Evolutionary conservation across 306 rosid species (phyloP).

Genomic region (Echinosophora koreensis): DNA sequence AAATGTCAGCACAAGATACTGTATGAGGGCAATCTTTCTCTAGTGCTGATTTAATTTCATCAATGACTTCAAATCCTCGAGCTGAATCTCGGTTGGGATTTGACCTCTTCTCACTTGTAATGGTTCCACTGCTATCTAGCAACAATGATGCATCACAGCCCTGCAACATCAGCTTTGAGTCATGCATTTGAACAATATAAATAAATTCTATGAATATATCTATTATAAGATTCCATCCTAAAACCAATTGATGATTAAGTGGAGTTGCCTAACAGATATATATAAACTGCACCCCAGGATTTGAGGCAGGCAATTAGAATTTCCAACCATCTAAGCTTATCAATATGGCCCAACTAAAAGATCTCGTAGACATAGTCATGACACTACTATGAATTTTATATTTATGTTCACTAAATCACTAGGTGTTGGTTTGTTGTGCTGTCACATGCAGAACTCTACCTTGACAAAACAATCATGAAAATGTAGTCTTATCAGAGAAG

Average conservation of each 20-base stretch:
- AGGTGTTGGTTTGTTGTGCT: neutral
- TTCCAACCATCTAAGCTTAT: neutral
- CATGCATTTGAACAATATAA: constrained; percentile 23
- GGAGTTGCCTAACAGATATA: too few species aligned
- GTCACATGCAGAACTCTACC: constrained; percentile 52
- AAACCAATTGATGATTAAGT: too few species aligned
- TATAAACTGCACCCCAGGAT: too few species aligned
- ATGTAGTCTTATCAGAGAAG: constrained; percentile 85
- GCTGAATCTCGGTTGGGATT: constrained; percentile 82
- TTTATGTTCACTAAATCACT: neutral
- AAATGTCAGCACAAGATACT: constrained; percentile 92
- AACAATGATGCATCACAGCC: constrained; percentile 91
- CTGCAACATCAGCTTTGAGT: constrained; percentile 55
- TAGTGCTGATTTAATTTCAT: constrained; percentile 84
- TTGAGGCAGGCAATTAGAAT: too few species aligned
- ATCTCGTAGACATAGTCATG: neutral
- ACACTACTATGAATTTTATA: constrained; percentile 4
- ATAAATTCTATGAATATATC: neutral
- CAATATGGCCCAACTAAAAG: neutral
- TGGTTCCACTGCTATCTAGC: constrained; percentile 78
- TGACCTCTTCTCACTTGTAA: constrained; percentile 81
- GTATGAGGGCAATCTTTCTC: constrained; percentile 86
- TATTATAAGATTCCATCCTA: too few species aligned
- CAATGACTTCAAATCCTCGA: constrained; percentile 83
- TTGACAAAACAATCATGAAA: constrained; percentile 96